These are phyloP conservation scores for Fistulinella prunicolor DNA, from an alignment of 768 basidiomycete genomes.

Conservation along the genomic window DNA sequence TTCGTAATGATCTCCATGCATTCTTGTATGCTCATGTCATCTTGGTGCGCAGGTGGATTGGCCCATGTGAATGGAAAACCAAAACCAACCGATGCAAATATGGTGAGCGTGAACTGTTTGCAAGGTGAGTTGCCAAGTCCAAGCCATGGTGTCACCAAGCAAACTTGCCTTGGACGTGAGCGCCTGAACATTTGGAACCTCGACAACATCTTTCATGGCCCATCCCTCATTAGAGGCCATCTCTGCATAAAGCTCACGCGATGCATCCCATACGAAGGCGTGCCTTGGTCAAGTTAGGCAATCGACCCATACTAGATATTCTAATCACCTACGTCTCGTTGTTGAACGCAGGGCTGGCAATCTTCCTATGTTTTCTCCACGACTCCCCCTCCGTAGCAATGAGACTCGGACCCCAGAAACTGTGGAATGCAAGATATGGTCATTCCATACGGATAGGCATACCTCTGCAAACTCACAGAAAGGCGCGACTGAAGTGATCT, in stretches of 20 bases:
- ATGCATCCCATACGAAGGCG: conserved; percentile 19
- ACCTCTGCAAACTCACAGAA: conserved; percentile 15
- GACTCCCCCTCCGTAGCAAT: conserved; percentile 9
- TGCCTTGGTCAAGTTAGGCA: conserved; percentile 14
- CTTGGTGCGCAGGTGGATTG: conserved; percentile 11
- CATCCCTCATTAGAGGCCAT: conserved; percentile 18
- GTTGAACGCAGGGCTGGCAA: conserved; percentile 22
- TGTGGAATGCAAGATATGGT: conserved; percentile 2
- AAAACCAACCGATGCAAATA: conserved; percentile 24
- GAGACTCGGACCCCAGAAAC: conserved; percentile 20
- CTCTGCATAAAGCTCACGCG: conserved; percentile 18
- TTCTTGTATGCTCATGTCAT: conserved; percentile 21
- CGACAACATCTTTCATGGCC: conserved; percentile 14
- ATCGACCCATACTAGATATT: neutral
- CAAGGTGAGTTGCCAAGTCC: neutral
- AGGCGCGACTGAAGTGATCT: conserved; percentile 5
- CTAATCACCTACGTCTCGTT: conserved; percentile 19
- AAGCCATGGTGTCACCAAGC: neutral
- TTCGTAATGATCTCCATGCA: conserved; percentile 16
- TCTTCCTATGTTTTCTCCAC: conserved; percentile 23
- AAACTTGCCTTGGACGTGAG: conserved; percentile 20
- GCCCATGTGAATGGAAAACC: conserved; percentile 24
- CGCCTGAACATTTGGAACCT: conserved; percentile 10
- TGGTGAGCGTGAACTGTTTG: conserved; percentile 18
- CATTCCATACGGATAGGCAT: neutral